phyloP scores from a whole-genome alignment of 1,284 basidiomycete species.

The Hypsizygus ulmarius region DNA sequence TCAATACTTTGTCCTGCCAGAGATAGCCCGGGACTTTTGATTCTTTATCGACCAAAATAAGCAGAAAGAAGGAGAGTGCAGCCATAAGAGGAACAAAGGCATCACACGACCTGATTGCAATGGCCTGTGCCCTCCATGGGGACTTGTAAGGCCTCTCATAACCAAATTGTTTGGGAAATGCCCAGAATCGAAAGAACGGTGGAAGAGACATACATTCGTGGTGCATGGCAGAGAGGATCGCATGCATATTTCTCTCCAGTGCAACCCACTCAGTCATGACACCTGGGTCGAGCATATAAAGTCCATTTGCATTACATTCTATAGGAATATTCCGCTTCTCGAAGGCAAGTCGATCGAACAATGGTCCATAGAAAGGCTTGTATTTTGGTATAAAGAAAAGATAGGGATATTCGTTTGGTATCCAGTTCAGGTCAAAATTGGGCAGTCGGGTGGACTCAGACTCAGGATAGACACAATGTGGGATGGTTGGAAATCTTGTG shows the following conservation, averaged over 20 bases:
- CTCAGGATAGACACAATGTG: not conserved
- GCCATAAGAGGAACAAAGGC: conserved; percentile 23
- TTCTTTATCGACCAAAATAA: conserved; percentile 10
- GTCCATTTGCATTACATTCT: not conserved
- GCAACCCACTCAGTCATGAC: conserved; percentile 5
- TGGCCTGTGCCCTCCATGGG: not conserved
- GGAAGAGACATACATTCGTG: not conserved
- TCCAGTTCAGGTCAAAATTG: too few relatives aligned
- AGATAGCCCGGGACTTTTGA: not conserved
- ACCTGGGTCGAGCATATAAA: conserved; percentile 1
- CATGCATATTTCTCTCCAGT: conserved; percentile 10
- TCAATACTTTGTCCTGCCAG: conserved; percentile 16
- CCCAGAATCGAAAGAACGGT: conserved; percentile 6
- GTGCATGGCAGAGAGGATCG: conserved; percentile 8
- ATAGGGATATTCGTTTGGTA: conserved; percentile 11
- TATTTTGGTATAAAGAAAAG: conserved; percentile 7
- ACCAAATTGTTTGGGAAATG: conserved; percentile 13
- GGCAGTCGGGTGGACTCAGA: not conserved
- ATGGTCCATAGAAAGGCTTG: conserved; percentile 9
- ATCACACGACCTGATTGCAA: conserved; percentile 17
- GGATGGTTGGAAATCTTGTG: not conserved
- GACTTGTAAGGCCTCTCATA: conserved; percentile 5
- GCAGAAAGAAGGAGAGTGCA: conserved; percentile 13
- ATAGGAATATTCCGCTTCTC: not conserved
- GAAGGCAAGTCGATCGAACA: conserved; percentile 10